Base-by-base conservation (phyloP, 75 land plant genomes). In the Picea sitchensis region DNA sequence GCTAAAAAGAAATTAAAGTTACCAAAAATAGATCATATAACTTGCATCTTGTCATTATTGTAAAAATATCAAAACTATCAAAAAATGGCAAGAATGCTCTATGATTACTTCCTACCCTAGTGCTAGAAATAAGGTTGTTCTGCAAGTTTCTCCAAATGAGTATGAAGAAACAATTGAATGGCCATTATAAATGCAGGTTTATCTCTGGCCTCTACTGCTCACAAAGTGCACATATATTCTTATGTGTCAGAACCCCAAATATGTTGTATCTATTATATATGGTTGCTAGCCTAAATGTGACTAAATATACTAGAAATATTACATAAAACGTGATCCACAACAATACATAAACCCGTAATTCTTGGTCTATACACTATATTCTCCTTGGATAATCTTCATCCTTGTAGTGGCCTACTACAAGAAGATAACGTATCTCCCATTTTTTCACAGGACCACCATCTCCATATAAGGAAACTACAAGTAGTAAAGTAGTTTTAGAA, bases 361-460 rank as follows among this genome's bases (percentile, higher is more conserved):
- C 93, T 59, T 81, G 87, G 30, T 92, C 93, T 44, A 94, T 78
- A 38, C 87, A 86, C 76, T 91, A 91, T 62, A 94, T 86, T 84
- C 97, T 91, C 75, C 94, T 90, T 51, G 91, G 75, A 78, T 92
- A 92, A 68, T 96, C 91, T 57, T 87, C 91, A 80, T 86, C 88
- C 83, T 96, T 86, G 77, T 81, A 96, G 72, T 94, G 83, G 18
- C 98, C 98, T 76, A 96, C 96, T 65, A 94, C 98, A 18, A 96
- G 90, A 72, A 96, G 87, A 88, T 96, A 96, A 17, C 92, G 78
- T 76, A 86, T 87, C 83, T 96, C 98, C 79, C 96, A 84, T 76
- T 82, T 84, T 77, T 91, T 85, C 69, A 81, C 56, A 23, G 91
- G 82, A 38, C 83, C 93, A 79, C 69, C 69, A 13, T 78, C 73